Evolutionary conservation across 345 rosid species (phyloP).

Genomic region (Ceriops tagal): DNA sequence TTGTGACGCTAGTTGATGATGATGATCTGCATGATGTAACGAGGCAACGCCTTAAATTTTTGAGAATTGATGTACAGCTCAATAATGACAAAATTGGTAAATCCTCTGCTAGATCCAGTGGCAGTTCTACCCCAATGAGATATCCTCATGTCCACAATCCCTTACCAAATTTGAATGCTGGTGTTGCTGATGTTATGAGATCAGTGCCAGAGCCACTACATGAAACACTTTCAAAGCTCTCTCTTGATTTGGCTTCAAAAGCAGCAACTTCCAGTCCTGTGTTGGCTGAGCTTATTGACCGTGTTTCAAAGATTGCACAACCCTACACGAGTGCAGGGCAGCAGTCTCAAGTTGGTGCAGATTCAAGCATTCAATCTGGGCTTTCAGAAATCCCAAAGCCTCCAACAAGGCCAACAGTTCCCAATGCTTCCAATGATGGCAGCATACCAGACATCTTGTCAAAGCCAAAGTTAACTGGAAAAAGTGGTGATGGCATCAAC

Average conservation of each 20-base stretch:
- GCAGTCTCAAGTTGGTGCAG: slow-evolving; percentile 17
- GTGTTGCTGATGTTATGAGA: slow-evolving; percentile 51
- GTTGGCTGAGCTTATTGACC: slow-evolving; percentile 37
- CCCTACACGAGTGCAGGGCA: slow-evolving; percentile 19
- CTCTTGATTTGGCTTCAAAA: slow-evolving; percentile 52
- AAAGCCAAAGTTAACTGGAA: slow-evolving; percentile 11
- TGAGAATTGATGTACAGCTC: slow-evolving; percentile 52
- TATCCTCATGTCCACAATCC: slow-evolving; percentile 37
- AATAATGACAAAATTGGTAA: slow-evolving; percentile 28
- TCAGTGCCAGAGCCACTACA: slow-evolving; percentile 60
- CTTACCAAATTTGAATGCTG: slow-evolving; percentile 33
- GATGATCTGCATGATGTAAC: slow-evolving; percentile 66
- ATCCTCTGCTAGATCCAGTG: slow-evolving; percentile 42
- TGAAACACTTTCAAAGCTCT: slow-evolving; percentile 50
- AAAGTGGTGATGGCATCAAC: slow-evolving; percentile 14
- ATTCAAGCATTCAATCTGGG: slow-evolving; percentile 10
- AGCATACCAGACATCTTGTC: slow-evolving; percentile 16
- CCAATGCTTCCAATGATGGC: slow-evolving; percentile 22
- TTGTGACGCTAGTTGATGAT: slow-evolving; percentile 69
- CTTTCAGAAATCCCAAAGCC: slow-evolving; percentile 21
- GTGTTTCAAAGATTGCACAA: slow-evolving; percentile 41
- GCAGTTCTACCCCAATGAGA: slow-evolving; percentile 51
- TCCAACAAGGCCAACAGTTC: slow-evolving; percentile 21
- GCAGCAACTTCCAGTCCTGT: slow-evolving; percentile 46
- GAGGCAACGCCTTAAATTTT: slow-evolving; percentile 66